Evolutionary conservation across 345 rosid species (phyloP).

Genomic region (Eucalyptus globulus): DNA sequence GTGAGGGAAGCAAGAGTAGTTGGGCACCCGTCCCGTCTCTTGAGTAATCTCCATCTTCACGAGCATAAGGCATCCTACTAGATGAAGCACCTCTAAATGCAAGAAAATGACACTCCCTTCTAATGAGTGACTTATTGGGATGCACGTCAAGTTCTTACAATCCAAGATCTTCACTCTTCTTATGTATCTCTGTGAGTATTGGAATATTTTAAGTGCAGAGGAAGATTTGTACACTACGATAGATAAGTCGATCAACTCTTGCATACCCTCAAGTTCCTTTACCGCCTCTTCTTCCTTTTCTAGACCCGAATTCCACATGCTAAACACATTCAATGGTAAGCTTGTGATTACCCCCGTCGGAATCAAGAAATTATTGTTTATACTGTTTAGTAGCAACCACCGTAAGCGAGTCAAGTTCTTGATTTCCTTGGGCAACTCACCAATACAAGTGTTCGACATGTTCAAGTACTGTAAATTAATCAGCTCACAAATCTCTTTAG

Average conservation of each 20-base stretch:
- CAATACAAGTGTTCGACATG: rapidly evolving
- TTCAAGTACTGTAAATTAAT: too few species aligned
- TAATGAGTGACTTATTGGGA: too few species aligned
- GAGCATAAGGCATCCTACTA: rapidly evolving
- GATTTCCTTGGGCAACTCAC: background rate
- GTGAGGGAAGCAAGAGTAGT: background rate
- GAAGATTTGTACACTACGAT: rapidly evolving
- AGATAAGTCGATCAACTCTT: background rate
- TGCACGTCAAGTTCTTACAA: too few species aligned
- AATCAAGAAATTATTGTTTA: rapidly evolving
- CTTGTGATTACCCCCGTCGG: rapidly evolving
- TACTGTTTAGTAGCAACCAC: background rate
- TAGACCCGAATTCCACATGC: rapidly evolving
- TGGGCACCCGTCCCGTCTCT: background rate
- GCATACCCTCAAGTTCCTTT: background rate
- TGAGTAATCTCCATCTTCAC: background rate
- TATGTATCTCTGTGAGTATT: too few species aligned
- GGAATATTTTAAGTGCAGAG: too few species aligned
- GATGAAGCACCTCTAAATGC: background rate
- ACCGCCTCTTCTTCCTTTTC: background rate
- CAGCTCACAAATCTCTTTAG: background rate
- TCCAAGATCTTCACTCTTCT: too few species aligned
- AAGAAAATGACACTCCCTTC: too few species aligned
- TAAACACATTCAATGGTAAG: background rate
- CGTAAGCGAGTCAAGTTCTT: background rate